Evolutionary conservation across 345 rosid genomes (phyloP).

Genomic region (Microthlaspi erraticum): DNA sequence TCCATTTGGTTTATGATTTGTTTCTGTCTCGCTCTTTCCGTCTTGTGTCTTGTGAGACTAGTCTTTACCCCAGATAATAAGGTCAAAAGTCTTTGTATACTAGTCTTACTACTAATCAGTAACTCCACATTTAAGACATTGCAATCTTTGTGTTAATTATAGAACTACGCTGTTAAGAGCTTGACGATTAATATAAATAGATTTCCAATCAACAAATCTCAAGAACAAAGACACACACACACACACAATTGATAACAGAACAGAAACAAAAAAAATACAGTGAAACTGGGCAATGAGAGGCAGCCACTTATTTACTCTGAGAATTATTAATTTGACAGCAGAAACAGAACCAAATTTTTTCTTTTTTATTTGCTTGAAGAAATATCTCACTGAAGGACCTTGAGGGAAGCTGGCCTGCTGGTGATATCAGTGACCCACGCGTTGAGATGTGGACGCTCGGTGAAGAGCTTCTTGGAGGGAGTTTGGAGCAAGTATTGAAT

Average conservation of each 20-base stretch:
- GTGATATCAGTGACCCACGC: slow-evolving; percentile 24
- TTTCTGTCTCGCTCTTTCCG: too few species aligned
- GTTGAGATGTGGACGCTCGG: slow-evolving; percentile 53
- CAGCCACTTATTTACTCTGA: slow-evolving; percentile 39
- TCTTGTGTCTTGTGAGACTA: too few species aligned
- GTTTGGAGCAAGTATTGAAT: slow-evolving; percentile 50
- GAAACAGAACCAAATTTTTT: slow-evolving; percentile 26
- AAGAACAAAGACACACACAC: slow-evolving; percentile 11
- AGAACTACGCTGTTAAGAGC: neutral
- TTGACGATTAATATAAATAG: neutral
- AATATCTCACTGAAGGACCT: slow-evolving; percentile 49
- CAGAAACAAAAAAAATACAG: slow-evolving; percentile 7
- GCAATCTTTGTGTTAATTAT: neutral
- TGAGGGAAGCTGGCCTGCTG: slow-evolving; percentile 65
- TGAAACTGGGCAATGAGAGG: slow-evolving; percentile 12
- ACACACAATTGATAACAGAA: neutral
- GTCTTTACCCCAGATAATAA: too few species aligned
- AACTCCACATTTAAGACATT: too few species aligned
- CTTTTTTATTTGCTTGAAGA: neutral
- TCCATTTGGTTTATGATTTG: too few species aligned
- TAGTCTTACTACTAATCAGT: too few species aligned
- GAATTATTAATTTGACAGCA: slow-evolving; percentile 25
- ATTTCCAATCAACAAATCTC: slow-evolving; percentile 15
- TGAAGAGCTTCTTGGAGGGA: slow-evolving; percentile 51
- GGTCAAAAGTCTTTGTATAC: too few species aligned